phyloP scores from a whole-genome alignment of 2,329 filamentous ascomycete genomes.

The Xylaria arbuscula region DNA sequence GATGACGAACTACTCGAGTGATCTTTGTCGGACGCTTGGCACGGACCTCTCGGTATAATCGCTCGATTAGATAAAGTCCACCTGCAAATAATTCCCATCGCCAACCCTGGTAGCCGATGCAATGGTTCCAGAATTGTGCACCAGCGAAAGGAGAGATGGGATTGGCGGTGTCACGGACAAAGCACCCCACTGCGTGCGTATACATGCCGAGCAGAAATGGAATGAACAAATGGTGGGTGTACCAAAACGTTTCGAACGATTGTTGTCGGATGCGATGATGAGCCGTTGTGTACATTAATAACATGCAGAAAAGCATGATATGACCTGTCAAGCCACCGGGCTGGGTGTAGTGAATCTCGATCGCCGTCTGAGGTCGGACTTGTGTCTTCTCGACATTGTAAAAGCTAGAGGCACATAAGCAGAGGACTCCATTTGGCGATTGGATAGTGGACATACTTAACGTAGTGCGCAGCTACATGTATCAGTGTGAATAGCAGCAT shows the following conservation, averaged over 20 bases:
- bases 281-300: conserved; percentile 96
- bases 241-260: conserved; percentile 99
- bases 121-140: conserved; percentile 86
- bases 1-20: conserved; percentile 92
- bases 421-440: neutral
- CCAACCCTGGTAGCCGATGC: conserved; percentile 96
- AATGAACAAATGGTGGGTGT: conserved; percentile 98
- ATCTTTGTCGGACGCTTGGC: conserved; percentile 87
- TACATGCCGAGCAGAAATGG: conserved; percentile 94
- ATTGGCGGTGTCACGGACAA: conserved; percentile 83
- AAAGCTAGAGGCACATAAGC: conserved; percentile 69
- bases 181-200: conserved; percentile 95
- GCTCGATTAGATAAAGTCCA: conserved; percentile 85
- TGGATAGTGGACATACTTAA: conserved; percentile 74
- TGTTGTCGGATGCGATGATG: conserved; percentile 95
- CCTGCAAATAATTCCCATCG: conserved; percentile 93
- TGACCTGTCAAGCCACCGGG: conserved; percentile 94
- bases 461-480: conserved; percentile 86
- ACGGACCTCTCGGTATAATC: conserved; percentile 90
- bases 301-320: conserved; percentile 98
- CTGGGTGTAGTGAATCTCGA: conserved; percentile 92
- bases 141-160: conserved; percentile 87
- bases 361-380: conserved; percentile 80
- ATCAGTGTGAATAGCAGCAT: conserved; percentile 83
- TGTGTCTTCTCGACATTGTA: conserved; percentile 92